A percentile compares a stretch with the other conserved stretches of the same genome.
Conservation (phyloP, 495 filamentous ascomycete genomes). For the Xylaria grammica region DNA sequence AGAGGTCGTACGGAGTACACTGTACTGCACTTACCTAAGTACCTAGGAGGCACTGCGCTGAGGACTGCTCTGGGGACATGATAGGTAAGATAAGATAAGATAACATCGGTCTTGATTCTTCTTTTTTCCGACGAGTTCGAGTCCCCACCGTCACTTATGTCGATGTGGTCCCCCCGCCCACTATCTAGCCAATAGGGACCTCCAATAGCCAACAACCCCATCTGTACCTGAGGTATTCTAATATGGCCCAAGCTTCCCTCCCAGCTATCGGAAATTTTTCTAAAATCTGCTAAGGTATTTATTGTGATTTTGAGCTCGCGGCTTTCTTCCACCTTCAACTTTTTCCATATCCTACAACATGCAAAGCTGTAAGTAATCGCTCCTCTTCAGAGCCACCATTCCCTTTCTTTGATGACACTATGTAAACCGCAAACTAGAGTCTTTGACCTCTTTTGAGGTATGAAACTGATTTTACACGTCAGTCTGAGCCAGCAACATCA, state of each 20-base stretch:
- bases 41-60: no score
- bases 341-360: constrained; percentile 20
- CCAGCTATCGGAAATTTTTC: constrained; percentile 29
- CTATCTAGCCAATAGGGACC: constrained; percentile 3
- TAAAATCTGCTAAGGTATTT: constrained; percentile 16
- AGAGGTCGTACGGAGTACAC: neutral
- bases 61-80: no score
- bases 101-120: neutral
- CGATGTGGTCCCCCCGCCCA: neutral
- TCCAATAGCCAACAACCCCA: neutral
- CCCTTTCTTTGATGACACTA: constrained; percentile 58
- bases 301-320: constrained; percentile 21
- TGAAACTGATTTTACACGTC: constrained; percentile 99
- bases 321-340: constrained; percentile 12
- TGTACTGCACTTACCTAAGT: neutral
- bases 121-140: constrained; percentile 25
- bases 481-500: constrained; percentile 75
- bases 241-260: constrained; percentile 10
- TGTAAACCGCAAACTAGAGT: constrained; percentile 99
- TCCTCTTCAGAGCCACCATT: neutral
- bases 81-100: no score
- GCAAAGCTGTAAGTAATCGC: constrained; percentile 32
- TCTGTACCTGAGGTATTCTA: neutral
- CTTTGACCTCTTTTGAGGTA: constrained; percentile 89
- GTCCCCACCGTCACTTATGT: neutral